A percentile compares a stretch with the other conserved stretches of the same genome.
phyloP scores from a whole-genome alignment of 2,329 filamentous ascomycete genomes.

The Pseudogymnoascus destructans region DNA sequence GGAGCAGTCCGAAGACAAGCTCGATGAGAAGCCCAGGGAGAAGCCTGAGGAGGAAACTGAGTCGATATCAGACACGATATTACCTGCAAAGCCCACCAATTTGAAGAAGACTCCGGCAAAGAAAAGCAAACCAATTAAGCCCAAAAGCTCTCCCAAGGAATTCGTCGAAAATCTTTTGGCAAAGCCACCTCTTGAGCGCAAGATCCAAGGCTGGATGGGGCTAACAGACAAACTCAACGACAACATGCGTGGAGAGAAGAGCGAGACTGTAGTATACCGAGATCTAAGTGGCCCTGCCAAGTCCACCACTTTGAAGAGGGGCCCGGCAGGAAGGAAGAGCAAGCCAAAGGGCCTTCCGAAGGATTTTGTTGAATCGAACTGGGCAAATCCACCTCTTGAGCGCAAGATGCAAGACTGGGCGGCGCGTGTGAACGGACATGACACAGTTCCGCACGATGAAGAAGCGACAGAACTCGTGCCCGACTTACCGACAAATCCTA shows the following conservation, averaged over 20 bases:
- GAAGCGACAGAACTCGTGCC: not conserved
- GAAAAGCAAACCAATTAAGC: slow-evolving; percentile 18
- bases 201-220: slow-evolving; percentile 48
- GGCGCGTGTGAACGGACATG: slow-evolving; percentile 12
- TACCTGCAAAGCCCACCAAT: not conserved
- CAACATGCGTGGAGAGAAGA: not conserved
- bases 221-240: slow-evolving; percentile 15
- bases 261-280: not conserved
- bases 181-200: slow-evolving; percentile 43
- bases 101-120: slow-evolving; percentile 5
- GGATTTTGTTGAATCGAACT: slow-evolving; percentile 41
- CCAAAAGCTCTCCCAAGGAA: slow-evolving; percentile 43
- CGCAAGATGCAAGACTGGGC: slow-evolving; percentile 53
- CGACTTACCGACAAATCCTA: not conserved
- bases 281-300: not conserved
- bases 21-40: not conserved
- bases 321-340: not conserved
- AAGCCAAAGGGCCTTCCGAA: slow-evolving; percentile 35
- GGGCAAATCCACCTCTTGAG: slow-evolving; percentile 41
- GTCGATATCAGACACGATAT: slow-evolving; percentile 13
- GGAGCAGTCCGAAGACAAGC: not conserved
- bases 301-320: not conserved
- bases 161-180: slow-evolving; percentile 28
- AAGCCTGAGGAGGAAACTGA: not conserved
- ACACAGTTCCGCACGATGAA: not conserved